Evolutionary conservation across 179 eudicot genomes (phyloP).

Genomic region (Beta lomatogona): DNA sequence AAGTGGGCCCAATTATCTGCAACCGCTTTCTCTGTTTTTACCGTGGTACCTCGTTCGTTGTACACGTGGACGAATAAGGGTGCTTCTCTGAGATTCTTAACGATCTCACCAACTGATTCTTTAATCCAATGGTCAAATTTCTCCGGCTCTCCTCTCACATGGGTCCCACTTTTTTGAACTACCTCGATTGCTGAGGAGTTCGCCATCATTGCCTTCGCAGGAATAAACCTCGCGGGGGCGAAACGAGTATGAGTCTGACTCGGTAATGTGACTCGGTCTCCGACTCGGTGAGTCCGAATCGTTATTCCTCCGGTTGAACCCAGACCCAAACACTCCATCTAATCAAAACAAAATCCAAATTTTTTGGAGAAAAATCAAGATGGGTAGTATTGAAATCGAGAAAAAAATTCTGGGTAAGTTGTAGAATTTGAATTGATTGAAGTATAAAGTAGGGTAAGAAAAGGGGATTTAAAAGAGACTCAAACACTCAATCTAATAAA

Average conservation of each 20-base stretch:
- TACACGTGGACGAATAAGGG: constrained; percentile 73
- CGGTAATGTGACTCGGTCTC: background rate
- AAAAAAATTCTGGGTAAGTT: too few relatives aligned
- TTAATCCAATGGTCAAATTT: constrained; percentile 68
- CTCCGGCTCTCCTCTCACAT: constrained; percentile 24
- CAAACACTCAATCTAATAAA: background rate
- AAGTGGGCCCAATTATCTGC: constrained; percentile 50
- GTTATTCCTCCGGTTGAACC: constrained; percentile 24
- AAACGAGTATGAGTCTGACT: background rate
- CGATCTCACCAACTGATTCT: constrained; percentile 65
- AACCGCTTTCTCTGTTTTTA: constrained; percentile 49
- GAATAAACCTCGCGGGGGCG: background rate
- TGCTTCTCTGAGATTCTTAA: constrained; percentile 53
- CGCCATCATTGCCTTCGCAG: constrained; percentile 3
- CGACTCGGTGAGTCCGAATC: background rate
- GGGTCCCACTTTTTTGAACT: background rate
- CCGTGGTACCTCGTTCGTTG: constrained; percentile 27
- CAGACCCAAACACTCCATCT: constrained; percentile 34
- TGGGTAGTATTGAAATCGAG: too few relatives aligned
- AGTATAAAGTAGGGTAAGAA: too few relatives aligned
- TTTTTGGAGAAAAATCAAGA: too few relatives aligned
- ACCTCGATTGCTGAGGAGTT: background rate
- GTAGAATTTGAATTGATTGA: too few relatives aligned
- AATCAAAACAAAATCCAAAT: background rate
- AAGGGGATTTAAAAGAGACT: too few relatives aligned